Percentiles rank a stretch among this genome's conserved stretches.
These are phyloP conservation scores for Tolypocladium paradoxum DNA, from an alignment of 2,329 filamentous ascomycete genomes.

Conservation along the genomic window DNA sequence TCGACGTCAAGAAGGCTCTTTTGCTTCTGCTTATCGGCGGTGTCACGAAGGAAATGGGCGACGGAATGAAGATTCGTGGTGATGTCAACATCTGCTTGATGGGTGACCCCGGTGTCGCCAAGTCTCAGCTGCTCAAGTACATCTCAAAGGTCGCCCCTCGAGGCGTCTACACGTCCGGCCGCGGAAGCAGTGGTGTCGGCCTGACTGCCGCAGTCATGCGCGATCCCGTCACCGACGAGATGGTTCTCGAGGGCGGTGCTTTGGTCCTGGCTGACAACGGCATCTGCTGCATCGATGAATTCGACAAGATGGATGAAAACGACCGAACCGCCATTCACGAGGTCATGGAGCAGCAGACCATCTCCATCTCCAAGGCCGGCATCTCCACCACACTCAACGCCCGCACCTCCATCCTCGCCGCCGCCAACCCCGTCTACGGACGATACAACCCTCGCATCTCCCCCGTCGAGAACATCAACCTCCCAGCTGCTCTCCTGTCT, in stretches of 20 bases:
- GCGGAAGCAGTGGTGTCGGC: constrained; percentile 73
- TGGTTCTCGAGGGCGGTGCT: constrained; percentile 73
- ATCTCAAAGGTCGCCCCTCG: constrained; percentile 96
- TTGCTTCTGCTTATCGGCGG: constrained; percentile 92
- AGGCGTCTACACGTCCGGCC: constrained; percentile 74
- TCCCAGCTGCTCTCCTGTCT: constrained; percentile 90
- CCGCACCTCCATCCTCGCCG: constrained; percentile 87
- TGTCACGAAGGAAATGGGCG: constrained; percentile 91
- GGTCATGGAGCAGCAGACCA: constrained; percentile 83
- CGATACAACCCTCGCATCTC: constrained; percentile 97
- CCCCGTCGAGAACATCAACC: constrained; percentile 97
- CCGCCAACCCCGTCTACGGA: constrained; percentile 93
- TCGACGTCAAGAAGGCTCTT: constrained; percentile 96
- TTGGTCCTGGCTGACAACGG: constrained; percentile 73
- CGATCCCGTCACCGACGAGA: constrained; percentile 73
- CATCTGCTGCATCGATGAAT: constrained; percentile 79
- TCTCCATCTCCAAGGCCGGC: constrained; percentile 69
- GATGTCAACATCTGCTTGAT: constrained; percentile 98
- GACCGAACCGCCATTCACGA: constrained; percentile 77
- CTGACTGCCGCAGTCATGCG: constrained; percentile 76
- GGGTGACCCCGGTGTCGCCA: constrained; percentile 99
- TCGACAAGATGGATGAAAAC: constrained; percentile 83
- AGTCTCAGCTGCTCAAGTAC: constrained; percentile 96
- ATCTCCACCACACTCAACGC: constrained; percentile 78
- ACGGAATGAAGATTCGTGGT: constrained; percentile 97